Base-by-base conservation (phyloP, 331 rosid genomes). In the Spiraea crenata region DNA sequence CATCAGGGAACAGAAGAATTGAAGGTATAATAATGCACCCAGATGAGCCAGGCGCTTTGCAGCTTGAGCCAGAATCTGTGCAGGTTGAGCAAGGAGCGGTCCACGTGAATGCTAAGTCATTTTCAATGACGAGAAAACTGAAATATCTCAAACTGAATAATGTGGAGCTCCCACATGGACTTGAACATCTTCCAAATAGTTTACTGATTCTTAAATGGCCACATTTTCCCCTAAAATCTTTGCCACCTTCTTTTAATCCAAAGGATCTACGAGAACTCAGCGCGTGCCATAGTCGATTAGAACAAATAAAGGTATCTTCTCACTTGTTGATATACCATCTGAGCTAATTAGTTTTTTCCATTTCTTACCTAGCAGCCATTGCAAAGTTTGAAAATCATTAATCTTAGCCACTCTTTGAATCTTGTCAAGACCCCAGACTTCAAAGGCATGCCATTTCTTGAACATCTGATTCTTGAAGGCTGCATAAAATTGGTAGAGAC, bases 391-490 rank as follows among this genome's bases (percentile, higher is more conserved):
- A 50, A 50, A 67, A n/a, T 5, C 41, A 48, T 67, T 35, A 3
- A 67, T 37, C 61, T 67, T 8, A 14, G 59, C 6, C 4, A 49
- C 72, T 67, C 47, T 37, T 5, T 15, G 14, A 19, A 37, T 13
- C 61, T 67, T 14, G n/a, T 17, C 20, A n/a, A 67, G 40, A 50
- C 56, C 19, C 72, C 72, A 2, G 61, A 67, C 37, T 56, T 56
- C 5, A 56, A 8, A 19, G 15, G 6, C 9, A 9, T 56, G 12
- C 61, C 61, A 56, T 9, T 9, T 35, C 61, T 57, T 11, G 61
- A 57, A 39, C 11, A 19, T 34, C 40, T 57, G 9, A 57, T 57
- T 35, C 40, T 57, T 1, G 0, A 57, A 25, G 62, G 62, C 5
- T 57, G 62, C 1, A 57, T 35, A 31, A 12, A 16, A 25, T 57